phyloP scores from a whole-genome alignment of 257 asterid genomes.

The Solanum pinnatisectum region DNA sequence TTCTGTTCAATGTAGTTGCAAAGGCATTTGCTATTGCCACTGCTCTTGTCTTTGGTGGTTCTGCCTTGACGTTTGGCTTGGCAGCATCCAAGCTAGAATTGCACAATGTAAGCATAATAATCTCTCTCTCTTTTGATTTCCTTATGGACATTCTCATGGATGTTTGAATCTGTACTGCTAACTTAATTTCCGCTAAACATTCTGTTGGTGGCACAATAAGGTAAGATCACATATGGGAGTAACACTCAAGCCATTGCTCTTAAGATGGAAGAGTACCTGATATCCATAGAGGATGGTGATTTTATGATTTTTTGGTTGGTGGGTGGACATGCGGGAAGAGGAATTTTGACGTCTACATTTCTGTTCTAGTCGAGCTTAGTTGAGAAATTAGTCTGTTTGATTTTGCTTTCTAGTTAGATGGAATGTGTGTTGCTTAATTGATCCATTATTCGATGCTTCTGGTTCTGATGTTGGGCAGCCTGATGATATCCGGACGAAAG shows the following conservation, averaged over 20 bases:
- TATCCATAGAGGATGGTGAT: neutral
- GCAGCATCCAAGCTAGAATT: constrained; percentile 57
- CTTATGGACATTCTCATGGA: neutral
- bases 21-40: constrained; percentile 81
- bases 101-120: constrained; percentile 42
- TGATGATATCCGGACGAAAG: constrained; percentile 54
- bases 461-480: constrained; percentile 25
- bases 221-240: neutral
- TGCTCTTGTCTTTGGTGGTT: constrained; percentile 68
- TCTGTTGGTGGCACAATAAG: neutral
- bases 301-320: neutral
- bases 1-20: constrained; percentile 46
- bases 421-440: neutral
- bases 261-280: neutral
- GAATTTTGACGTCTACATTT: neutral
- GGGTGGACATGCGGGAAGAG: neutral
- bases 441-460: neutral
- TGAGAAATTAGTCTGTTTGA: neutral
- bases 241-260: neutral
- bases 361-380: neutral
- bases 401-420: neutral
- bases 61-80: constrained; percentile 40
- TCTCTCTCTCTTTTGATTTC: neutral
- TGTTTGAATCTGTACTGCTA: neutral
- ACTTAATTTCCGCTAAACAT: neutral